Evolutionary conservation across 202 grass and related monocot species (phyloP).

Genomic region (Saccharum hybrid): DNA sequence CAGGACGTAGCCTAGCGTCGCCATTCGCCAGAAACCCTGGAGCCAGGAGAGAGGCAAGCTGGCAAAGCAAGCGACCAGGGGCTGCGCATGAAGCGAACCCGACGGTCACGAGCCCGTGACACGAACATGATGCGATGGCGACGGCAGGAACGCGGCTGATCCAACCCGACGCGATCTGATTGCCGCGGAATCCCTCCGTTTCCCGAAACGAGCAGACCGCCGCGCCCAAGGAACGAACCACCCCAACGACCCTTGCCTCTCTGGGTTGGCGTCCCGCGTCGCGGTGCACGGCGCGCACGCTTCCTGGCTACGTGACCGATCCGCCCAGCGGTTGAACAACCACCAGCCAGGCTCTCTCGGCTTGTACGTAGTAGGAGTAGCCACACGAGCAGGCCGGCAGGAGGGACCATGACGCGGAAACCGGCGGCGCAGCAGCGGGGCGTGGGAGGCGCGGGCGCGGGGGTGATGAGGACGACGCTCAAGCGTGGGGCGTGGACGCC

Average conservation of each 20-base stretch:
- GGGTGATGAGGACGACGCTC: constrained; percentile 19
- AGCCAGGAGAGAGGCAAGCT: too few species aligned
- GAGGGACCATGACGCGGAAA: constrained; percentile 29
- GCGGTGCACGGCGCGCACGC: constrained; percentile 9
- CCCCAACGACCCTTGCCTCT: constrained; percentile 53
- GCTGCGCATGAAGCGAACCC: not conserved
- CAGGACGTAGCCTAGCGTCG: too few species aligned
- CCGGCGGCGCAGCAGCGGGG: not conserved
- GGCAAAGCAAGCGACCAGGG: too few species aligned
- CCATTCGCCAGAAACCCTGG: too few species aligned
- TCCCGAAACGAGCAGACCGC: constrained; percentile 44
- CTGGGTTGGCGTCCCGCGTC: constrained; percentile 5
- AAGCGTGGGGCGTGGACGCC: constrained; percentile 84
- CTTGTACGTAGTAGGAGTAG: not conserved
- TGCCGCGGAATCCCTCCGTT: not conserved
- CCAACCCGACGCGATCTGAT: not conserved
- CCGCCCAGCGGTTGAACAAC: not conserved
- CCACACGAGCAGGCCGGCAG: not conserved
- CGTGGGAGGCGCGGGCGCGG: not conserved
- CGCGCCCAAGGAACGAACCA: constrained; percentile 48
- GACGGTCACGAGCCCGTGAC: constrained; percentile 10
- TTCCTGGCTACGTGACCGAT: not conserved
- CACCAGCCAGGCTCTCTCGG: not conserved
- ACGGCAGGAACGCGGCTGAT: not conserved
- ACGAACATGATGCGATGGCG: not conserved